phyloP scores from a whole-genome alignment of 164 flowering plant genomes.

The Vitis rotundifolia region DNA sequence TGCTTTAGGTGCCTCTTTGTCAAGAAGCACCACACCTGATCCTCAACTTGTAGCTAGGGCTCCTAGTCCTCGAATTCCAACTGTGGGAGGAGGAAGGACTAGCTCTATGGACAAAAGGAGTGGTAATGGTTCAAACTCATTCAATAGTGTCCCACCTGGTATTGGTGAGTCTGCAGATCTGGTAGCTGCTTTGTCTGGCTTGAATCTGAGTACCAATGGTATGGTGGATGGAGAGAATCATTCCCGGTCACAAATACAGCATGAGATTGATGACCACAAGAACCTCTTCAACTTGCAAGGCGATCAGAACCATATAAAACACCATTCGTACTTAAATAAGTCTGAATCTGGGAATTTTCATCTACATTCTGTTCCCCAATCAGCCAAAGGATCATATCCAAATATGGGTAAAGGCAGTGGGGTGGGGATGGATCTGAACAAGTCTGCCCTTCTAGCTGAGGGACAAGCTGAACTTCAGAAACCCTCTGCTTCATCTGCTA shows the following conservation, averaged over 20 bases:
- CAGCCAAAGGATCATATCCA: constrained; percentile 34
- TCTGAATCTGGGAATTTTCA: constrained; percentile 35
- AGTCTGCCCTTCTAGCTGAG: constrained; percentile 30
- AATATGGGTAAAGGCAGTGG: constrained; percentile 38
- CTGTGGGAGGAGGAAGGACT: constrained; percentile 61
- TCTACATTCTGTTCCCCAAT: constrained; percentile 30
- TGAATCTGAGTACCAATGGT: constrained; percentile 59
- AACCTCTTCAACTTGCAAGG: constrained; percentile 47
- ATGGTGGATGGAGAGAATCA: constrained; percentile 42
- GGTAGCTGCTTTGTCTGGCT: constrained; percentile 66
- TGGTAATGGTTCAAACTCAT: constrained; percentile 38
- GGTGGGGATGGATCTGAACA: constrained; percentile 26
- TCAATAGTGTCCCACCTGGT: constrained; percentile 39
- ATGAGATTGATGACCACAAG: constrained; percentile 44
- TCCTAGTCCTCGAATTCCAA: constrained; percentile 80
- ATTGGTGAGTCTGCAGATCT: constrained; percentile 52
- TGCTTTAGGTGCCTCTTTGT: constrained; percentile 69
- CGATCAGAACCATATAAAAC: constrained; percentile 41
- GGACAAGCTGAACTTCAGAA: constrained; percentile 36
- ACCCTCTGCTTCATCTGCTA: constrained; percentile 26
- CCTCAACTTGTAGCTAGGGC: constrained; percentile 65
- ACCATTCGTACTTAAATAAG: constrained; percentile 40
- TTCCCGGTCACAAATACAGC: constrained; percentile 35
- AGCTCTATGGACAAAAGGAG: constrained; percentile 51
- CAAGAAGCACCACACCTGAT: constrained; percentile 81